Base-by-base conservation (phyloP, 176 grass and related monocot species). In the Aechmea fasciata region DNA sequence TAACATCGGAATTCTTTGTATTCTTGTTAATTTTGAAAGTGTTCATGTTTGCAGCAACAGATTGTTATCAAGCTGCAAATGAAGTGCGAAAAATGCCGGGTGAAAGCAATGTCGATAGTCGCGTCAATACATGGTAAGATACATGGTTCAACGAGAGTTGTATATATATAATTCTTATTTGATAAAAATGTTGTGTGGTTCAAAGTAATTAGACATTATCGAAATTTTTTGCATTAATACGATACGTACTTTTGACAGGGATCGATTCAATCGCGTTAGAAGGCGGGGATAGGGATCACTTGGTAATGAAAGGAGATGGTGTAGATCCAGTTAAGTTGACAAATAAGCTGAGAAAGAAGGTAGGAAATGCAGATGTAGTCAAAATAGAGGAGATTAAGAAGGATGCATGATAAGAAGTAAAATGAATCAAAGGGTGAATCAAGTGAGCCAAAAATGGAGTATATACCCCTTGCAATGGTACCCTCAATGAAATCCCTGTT, bases 261-360 rank as follows among this genome's bases (percentile, higher is more conserved):
- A 79, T 85, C 13, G 73, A 18, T 11, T 85, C 79, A 0, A 26
- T 96, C 25, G 49, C 13, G 13, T 23, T 96, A 12, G 70, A 76
- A 67, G 84, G 79, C 11, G 76, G 90, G 41, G 71, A 69, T 13
- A 85, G 18, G 79, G 82, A 87, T 33, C 73, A 57, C 47, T 73
- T 91, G n/a, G 82, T 85, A 75, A 71, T 96, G 3, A 61, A 85
- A 19, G 91, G 87, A 67, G 80, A 75, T 11, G 74, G 77, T 15
- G 71, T 96, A 47, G 91, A 96, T 77, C 11, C 77, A 0, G 74
- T 80, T 59, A 64, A 55, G 68, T 69, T 96, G 17, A 80, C 75
- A n/a, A 50, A 13, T 11, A 69, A 52, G 12, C 55, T 90, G 55
- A 79, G 87, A 69, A 87, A 75, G 79, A 91, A 85, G 82, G 17